These are phyloP conservation scores for Phytophthora rubi DNA, from an alignment of 352 stramenopile species.

Conservation along the genomic window DNA sequence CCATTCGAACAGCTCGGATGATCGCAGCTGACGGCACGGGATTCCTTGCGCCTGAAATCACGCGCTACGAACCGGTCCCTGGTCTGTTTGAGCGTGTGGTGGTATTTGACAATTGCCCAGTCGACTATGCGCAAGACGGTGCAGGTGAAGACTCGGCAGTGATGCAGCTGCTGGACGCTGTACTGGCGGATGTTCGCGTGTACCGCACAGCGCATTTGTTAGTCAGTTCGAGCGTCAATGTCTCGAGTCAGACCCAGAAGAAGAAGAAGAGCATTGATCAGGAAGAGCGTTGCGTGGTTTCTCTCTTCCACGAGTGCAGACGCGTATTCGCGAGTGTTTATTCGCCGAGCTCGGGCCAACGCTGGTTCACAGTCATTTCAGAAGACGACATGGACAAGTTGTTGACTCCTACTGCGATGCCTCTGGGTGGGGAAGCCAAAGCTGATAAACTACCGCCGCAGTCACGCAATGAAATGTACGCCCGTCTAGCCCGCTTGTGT, in stretches of 20 bases:
- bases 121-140: conserved; percentile 14
- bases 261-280: conserved; percentile 24
- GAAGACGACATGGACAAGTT: conserved; percentile 68
- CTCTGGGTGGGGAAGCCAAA: conserved; percentile 27
- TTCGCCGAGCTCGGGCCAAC: conserved; percentile 52
- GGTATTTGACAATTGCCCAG: conserved; percentile 48
- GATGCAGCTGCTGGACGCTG: conserved; percentile 63
- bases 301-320: conserved; percentile 74
- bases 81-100: conserved; percentile 77
- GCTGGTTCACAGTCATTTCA: conserved; percentile 59
- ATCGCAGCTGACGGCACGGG: conserved; percentile 44
- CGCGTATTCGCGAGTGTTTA: conserved; percentile 76
- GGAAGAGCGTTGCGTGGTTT: conserved; percentile 62
- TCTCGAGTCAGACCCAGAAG: neutral
- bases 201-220: conserved; percentile 62
- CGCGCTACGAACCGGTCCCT: conserved; percentile 49
- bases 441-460: conserved; percentile 51
- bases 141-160: conserved; percentile 34
- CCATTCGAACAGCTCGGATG: conserved; percentile 37
- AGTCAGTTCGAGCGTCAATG: conserved; percentile 7
- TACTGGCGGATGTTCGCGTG: conserved; percentile 69
- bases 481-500: conserved; percentile 62
- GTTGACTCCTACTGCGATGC: conserved; percentile 68
- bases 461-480: conserved; percentile 66
- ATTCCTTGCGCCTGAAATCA: conserved; percentile 57